Conservation (phyloP, 768 basidiomycete genomes). For the Cystofilobasidium bisporidii region DNA sequence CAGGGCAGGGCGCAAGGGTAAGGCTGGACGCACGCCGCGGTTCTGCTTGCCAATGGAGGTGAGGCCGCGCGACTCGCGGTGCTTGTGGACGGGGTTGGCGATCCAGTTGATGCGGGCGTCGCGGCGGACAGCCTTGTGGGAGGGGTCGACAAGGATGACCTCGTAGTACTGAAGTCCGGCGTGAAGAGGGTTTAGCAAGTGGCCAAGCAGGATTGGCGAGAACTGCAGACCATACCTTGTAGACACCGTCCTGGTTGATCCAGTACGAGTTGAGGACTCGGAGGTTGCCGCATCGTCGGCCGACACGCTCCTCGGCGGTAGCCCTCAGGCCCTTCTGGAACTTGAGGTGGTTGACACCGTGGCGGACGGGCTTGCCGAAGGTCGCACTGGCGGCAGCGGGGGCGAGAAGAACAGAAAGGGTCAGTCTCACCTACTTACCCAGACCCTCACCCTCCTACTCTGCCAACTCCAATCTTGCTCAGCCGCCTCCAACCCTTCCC, state of each 20-base stretch:
- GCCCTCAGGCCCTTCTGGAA: constrained; percentile 86
- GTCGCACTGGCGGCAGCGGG: constrained; percentile 70
- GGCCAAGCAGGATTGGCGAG: too few species aligned
- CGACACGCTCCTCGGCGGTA: constrained; percentile 96
- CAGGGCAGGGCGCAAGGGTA: constrained; percentile 35
- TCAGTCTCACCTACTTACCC: background rate
- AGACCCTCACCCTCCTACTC: too few species aligned
- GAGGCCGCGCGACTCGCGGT: constrained; percentile 92
- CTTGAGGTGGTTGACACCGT: constrained; percentile 99
- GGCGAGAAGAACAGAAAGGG: background rate
- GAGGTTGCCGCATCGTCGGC: constrained; percentile 87
- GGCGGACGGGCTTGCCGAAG: constrained; percentile 96
- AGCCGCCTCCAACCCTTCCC: too few species aligned
- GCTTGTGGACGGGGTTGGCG: constrained; percentile 94
- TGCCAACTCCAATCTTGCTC: too few species aligned
- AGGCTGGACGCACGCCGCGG: constrained; percentile 27
- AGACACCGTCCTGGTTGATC: constrained; percentile 57
- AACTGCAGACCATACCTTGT: constrained; percentile 49
- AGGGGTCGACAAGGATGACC: constrained; percentile 84
- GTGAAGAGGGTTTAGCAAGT: too few species aligned
- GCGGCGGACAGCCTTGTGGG: constrained; percentile 63
- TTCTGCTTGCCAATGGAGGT: constrained; percentile 93
- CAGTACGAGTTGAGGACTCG: constrained; percentile 78
- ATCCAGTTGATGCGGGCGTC: constrained; percentile 99
- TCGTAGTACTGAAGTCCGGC: constrained; percentile 99